Evolutionary conservation across 2,329 filamentous ascomycete species (phyloP).

Genomic region (Fusarium sp.): DNA sequence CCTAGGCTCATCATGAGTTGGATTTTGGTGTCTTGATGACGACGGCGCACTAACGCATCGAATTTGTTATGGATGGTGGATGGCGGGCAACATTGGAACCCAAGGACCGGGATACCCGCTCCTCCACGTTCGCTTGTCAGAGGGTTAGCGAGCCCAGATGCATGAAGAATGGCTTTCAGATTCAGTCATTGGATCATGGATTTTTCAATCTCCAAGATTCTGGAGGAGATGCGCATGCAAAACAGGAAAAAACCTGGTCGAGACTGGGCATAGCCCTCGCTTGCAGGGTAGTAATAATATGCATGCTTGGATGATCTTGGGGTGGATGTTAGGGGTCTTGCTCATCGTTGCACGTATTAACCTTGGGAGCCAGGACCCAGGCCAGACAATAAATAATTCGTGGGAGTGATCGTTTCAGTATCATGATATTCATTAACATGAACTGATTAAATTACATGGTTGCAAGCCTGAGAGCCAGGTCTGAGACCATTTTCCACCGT

Average conservation of each 20-base stretch:
- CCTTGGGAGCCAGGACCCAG: not conserved
- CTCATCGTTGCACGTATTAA: not conserved
- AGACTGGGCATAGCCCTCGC: not conserved
- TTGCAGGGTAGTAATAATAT: slow-evolving; percentile 9
- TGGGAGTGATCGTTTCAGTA: not conserved
- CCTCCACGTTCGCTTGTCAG: not conserved
- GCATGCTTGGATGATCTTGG: not conserved
- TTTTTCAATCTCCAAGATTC: slow-evolving; percentile 25
- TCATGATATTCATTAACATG: slow-evolving; percentile 2
- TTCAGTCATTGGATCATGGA: slow-evolving; percentile 13
- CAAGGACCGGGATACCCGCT: not conserved
- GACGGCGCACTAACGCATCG: not conserved
- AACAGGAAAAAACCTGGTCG: slow-evolving; percentile 35
- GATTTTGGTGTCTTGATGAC: not conserved
- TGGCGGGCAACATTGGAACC: not conserved
- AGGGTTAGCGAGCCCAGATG: not conserved
- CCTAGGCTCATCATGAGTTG: not conserved
- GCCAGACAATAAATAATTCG: not conserved
- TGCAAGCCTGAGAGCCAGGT: not conserved
- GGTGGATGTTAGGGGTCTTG: not conserved
- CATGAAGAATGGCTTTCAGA: not conserved
- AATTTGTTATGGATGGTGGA: not conserved
- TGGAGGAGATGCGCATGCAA: not conserved
- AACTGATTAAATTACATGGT: not conserved
- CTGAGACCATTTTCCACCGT: not conserved